A percentile compares a stretch with the other conserved stretches of the same genome.
Conservation (phyloP, 352 stramenopile genomes). For the Phytopythium aichiense region DNA sequence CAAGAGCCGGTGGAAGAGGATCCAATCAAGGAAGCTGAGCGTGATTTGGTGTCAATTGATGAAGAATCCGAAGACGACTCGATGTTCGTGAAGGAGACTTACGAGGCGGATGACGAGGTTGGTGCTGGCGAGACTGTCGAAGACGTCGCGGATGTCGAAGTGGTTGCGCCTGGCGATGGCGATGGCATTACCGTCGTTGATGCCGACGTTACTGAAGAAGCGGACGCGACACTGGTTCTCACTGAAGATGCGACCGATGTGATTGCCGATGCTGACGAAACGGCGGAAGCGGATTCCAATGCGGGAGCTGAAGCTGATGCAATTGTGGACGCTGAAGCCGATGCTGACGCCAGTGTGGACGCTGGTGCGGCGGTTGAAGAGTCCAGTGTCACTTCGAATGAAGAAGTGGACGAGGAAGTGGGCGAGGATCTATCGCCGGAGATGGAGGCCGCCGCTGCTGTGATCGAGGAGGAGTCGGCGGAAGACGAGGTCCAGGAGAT, state of each 20-base stretch:
- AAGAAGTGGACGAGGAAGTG: conserved; percentile 1
- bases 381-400: conserved; percentile 4
- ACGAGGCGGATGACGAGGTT: not conserved
- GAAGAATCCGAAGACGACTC: not conserved
- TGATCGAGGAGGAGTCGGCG: not conserved
- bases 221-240: not conserved
- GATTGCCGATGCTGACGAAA: not conserved
- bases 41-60: not conserved
- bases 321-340: conserved; percentile 1
- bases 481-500: not conserved
- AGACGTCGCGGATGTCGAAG: not conserved
- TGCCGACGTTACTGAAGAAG: not conserved
- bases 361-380: not conserved
- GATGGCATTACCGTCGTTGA: conserved; percentile 4
- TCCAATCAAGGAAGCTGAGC: not conserved
- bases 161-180: not conserved
- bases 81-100: not conserved
- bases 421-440: not conserved
- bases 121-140: not conserved
- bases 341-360: not conserved
- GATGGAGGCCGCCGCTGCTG: not conserved
- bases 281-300: not conserved
- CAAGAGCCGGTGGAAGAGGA: not conserved
- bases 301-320: not conserved
- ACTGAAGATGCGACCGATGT: not conserved